Evolutionary conservation across 2,329 filamentous ascomycete species (phyloP).

Genomic region (Cryoendolithus antarcticus): DNA sequence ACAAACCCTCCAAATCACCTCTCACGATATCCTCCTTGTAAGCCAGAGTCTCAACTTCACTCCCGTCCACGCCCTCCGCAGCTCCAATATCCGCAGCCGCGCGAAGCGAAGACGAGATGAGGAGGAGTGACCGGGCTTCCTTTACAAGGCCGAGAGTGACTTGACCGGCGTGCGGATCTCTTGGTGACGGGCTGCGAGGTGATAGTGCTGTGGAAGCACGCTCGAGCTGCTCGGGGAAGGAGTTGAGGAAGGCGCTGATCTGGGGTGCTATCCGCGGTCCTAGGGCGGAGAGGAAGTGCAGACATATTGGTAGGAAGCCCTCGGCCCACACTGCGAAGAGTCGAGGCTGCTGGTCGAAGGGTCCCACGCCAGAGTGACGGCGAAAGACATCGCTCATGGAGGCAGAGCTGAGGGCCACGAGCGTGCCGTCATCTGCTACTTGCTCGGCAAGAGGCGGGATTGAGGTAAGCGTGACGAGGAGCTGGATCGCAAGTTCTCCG

Average conservation of each 20-base stretch:
- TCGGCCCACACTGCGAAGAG: constrained; percentile 85
- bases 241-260: constrained; percentile 75
- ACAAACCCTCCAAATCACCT: constrained; percentile 74
- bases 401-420: constrained; percentile 67
- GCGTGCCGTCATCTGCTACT: constrained; percentile 73
- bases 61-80: constrained; percentile 43
- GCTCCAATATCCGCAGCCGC: constrained; percentile 52
- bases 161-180: constrained; percentile 40
- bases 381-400: constrained; percentile 69
- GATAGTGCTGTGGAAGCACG: constrained; percentile 64
- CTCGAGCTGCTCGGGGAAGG: constrained; percentile 67
- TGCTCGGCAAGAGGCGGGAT: constrained; percentile 75
- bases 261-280: constrained; percentile 73
- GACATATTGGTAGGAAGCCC: constrained; percentile 72
- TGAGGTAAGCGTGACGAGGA: constrained; percentile 76
- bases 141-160: constrained; percentile 62
- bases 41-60: constrained; percentile 29
- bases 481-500: constrained; percentile 79
- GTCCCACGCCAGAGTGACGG: constrained; percentile 54
- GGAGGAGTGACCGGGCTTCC: constrained; percentile 66
- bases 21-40: constrained; percentile 36
- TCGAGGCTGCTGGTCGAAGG: constrained; percentile 63
- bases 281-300: constrained; percentile 76
- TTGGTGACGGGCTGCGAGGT: constrained; percentile 32
- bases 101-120: constrained; percentile 61